Base-by-base conservation (phyloP, 768 basidiomycete species). In the Trametes meyenii region DNA sequence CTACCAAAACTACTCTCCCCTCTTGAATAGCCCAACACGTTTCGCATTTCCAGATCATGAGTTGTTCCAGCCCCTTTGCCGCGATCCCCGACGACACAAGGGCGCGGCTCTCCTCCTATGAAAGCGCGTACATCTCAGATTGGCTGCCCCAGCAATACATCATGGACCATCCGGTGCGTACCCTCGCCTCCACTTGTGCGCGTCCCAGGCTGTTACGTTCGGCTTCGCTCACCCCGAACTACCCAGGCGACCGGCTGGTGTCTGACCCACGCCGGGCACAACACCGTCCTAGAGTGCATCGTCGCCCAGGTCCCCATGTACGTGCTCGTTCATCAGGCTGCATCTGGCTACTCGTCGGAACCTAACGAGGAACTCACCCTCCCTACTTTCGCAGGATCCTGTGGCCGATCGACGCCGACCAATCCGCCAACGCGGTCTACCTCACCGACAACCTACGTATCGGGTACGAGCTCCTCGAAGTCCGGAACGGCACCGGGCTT, bases 401-500 rank as follows among this genome's bases (percentile, higher is more conserved):
- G 19, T 56, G 71, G 71, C 71, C 71, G 3, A 66, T 69, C 53
- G 33, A 43, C 29, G 67, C 56, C 13, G 70, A 72, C 51, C 70
- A 72, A 51, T 65, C 70, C 1, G 16, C 50, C 12, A 71, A 71
- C 56, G 57, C 66, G 5, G 49, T 68, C 11, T 58, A 65, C 29
- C 52, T 69, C 35, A 57, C 67, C 12, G 64, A 67, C n/a, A 58
- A 65, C 46, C 65, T 69, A 38, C 39, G 65, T 29, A 55, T 72
- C 38, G 71, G 62, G 10, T 72, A 70, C 60, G 68, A 72, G 66
- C 62, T 72, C 10, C 55, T 72, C 46, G 68, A 71, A 51, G 68
- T 70, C 7, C 68, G 55, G 5, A n/a, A 56, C 36, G 55, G 71
- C 36, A 63, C 62, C 10, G 67, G 69, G 3, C 49, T 45, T 21